A percentile compares a stretch with the other conserved stretches of the same genome.
Evolutionary conservation across 306 rosid species (phyloP).

Genomic region (Trifolium fragiferum): DNA sequence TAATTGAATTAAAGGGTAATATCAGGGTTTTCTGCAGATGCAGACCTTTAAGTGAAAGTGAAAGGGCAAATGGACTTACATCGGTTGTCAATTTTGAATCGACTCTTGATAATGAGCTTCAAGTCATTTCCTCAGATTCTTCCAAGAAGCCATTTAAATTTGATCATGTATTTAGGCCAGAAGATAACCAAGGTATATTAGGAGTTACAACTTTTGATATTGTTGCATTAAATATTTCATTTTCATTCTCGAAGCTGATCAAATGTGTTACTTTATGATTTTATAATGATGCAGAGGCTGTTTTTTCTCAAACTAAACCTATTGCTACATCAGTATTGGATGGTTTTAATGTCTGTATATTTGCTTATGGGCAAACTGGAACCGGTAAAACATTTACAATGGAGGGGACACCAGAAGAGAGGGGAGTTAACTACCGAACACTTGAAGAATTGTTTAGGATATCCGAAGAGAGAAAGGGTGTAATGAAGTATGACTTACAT

Average conservation of each 20-base stretch:
- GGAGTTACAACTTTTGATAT: constrained; percentile 19
- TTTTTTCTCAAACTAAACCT: constrained; percentile 82
- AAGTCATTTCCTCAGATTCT: constrained; percentile 78
- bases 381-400: constrained; percentile 97
- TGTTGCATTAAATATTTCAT: constrained; percentile 6
- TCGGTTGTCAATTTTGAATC: constrained; percentile 78
- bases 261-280: constrained; percentile 10
- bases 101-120: constrained; percentile 76
- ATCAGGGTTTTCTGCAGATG: constrained; percentile 97
- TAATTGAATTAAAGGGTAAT: constrained; percentile 89
- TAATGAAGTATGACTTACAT: constrained; percentile 72
- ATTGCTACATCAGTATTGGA: constrained; percentile 90
- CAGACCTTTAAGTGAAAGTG: constrained; percentile 75
- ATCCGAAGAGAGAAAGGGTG: constrained; percentile 71
- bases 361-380: constrained; percentile 99
- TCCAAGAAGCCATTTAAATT: constrained; percentile 89
- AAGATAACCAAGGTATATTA: constrained; percentile 79
- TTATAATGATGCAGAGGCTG: constrained; percentile 64
- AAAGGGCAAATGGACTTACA: constrained; percentile 58
- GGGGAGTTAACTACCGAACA: constrained; percentile 97
- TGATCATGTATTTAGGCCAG: constrained; percentile 83
- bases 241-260: constrained; percentile 11
- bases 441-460: constrained; percentile 77
- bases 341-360: constrained; percentile 91
- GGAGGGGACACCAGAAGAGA: constrained; percentile 89